A percentile compares a stretch with the other conserved stretches of the same genome.
Conservation (phyloP, 768 basidiomycete species). For the Kwoniella sp. region DNA sequence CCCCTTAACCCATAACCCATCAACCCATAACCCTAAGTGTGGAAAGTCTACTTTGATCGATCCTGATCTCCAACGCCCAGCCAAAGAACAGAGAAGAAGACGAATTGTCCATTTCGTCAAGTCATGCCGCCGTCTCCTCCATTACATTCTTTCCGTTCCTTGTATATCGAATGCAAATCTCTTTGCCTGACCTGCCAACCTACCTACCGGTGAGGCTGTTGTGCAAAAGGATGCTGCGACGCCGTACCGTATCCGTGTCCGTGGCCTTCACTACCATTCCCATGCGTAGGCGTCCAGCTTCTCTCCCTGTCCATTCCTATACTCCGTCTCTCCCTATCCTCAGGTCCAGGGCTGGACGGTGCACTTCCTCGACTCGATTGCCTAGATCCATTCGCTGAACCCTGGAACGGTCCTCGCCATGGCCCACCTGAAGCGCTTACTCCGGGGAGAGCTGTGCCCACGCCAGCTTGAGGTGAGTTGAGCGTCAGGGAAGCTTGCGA, state of each 20-base stretch:
- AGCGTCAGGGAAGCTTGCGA: constrained; percentile 14
- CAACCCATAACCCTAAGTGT: too few relatives aligned
- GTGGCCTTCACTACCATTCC: not conserved
- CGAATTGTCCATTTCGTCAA: too few relatives aligned
- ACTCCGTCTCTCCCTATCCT: constrained; percentile 29
- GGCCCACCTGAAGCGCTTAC: not conserved
- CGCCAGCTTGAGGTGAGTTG: not conserved
- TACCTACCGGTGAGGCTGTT: constrained; percentile 1
- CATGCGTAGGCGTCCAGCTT: constrained; percentile 37
- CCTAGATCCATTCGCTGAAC: constrained; percentile 16
- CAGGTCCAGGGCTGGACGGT: constrained; percentile 41
- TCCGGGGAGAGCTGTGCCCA: not conserved
- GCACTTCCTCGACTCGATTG: constrained; percentile 40
- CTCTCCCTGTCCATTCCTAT: constrained; percentile 42
- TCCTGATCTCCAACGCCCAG: too few relatives aligned
- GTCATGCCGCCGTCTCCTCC: too few relatives aligned
- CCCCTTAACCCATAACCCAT: too few relatives aligned
- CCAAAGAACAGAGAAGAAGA: too few relatives aligned
- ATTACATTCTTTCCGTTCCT: too few relatives aligned
- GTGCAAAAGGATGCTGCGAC: not conserved
- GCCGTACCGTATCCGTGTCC: not conserved
- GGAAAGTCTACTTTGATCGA: too few relatives aligned
- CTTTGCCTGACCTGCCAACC: not conserved
- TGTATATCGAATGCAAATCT: not conserved
- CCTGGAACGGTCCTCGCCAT: constrained; percentile 41